Evolutionary conservation across 257 asterid species (phyloP).

Genomic region (Nemophila menziesii): DNA sequence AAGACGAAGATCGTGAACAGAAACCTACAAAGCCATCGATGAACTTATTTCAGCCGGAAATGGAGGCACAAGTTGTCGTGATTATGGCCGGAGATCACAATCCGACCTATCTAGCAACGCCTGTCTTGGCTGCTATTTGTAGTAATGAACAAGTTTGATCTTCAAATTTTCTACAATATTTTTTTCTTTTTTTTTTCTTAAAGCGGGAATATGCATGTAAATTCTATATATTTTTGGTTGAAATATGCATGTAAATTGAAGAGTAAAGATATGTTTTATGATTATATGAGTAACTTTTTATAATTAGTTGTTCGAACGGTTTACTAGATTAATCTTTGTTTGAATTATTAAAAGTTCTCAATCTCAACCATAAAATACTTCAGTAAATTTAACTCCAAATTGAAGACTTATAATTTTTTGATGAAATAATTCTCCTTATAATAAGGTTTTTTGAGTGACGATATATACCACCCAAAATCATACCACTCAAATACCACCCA

Average conservation of each 20-base stretch:
- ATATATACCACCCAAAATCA: too few species aligned
- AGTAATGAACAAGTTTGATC: constrained; percentile 10
- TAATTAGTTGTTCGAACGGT: too few species aligned
- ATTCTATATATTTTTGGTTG: not conserved
- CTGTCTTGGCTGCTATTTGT: constrained; percentile 4
- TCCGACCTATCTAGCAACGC: constrained; percentile 11
- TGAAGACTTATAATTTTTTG: too few species aligned
- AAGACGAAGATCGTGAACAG: constrained; percentile 10
- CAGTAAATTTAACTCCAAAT: too few species aligned
- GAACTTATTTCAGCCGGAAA: constrained; percentile 8
- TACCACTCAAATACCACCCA: too few species aligned
- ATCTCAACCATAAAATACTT: too few species aligned
- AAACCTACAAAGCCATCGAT: constrained; percentile 7
- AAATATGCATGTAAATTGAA: not conserved
- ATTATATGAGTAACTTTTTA: too few species aligned
- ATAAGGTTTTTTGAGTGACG: too few species aligned
- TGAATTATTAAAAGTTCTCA: too few species aligned
- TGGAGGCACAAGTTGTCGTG: constrained; percentile 12
- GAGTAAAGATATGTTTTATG: not conserved
- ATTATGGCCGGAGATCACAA: constrained; percentile 14
- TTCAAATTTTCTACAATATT: not conserved
- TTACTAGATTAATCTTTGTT: too few species aligned
- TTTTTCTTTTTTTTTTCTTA: not conserved
- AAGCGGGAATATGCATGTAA: constrained; percentile 12
- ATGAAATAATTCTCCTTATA: too few species aligned